Base-by-base conservation (phyloP, 2,329 filamentous ascomycete species). In the Aspergillus oerlinghausenensis region DNA sequence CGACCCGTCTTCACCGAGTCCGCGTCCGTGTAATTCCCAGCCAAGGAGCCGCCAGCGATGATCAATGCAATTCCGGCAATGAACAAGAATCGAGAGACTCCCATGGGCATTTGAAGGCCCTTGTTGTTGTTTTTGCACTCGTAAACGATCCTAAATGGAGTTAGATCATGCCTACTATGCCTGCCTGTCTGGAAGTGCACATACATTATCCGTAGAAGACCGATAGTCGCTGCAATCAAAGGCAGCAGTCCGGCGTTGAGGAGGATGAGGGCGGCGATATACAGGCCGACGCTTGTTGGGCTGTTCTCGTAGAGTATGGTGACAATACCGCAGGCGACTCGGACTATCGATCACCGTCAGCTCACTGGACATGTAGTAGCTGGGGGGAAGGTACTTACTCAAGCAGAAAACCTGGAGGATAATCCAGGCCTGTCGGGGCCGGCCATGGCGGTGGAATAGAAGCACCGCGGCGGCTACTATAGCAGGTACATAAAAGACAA, bases 161-260 rank as follows among this genome's bases (percentile, higher is more conserved):
- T 57, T 52, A 57, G 48, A 9, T 1, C 43, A 28, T 9, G 14
- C 7, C 21, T 19, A 8, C 2, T 26, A 26, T 26, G 1, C 6
- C 25, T 26, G 25, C 26, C 14, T 32, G 7, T 19, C 32, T n/a
- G 9, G 17, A 23, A 8, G 14, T 3, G 9, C 17, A 59, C 61
- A 57, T 55, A 65, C 63, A 65, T 64, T 29, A 66, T 62, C 25
- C 63, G 60, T 26, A 67, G 51, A 2, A 64, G 57, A 6, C 63
- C 65, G 25, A 67, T 51, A 7, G 65, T 67, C 17, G 65, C 65
- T 10, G 59, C 62, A 11, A 67, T 63, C 25, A 66, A 58, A 5
- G 65, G 65, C 43, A 67, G 60, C 21, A 66, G 55, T n/a, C 65
- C 65, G 8, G 63, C 56, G 51, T 63, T 66, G 17, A 62, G 53